Conservation (phyloP, 805 yeast genomes). For the Candida michaelii region DNA sequence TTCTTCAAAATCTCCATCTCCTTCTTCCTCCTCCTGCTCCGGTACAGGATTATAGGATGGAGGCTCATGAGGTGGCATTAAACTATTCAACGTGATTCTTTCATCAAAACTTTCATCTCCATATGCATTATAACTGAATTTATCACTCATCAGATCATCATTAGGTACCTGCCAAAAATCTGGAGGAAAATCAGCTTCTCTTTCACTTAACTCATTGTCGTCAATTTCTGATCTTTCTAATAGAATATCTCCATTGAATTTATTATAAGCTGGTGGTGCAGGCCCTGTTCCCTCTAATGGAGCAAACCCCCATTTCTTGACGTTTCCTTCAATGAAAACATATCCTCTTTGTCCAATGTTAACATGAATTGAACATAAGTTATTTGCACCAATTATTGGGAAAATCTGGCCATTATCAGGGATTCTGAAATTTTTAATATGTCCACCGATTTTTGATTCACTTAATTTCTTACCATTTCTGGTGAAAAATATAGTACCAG, state of each 20-base stretch:
- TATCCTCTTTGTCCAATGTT: constrained; percentile 88
- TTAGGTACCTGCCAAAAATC: constrained; percentile 48
- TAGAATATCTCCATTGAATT: constrained; percentile 73
- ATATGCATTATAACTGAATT: constrained; percentile 39
- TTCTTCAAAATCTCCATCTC: constrained; percentile 4
- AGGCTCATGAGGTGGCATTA: constrained; percentile 29
- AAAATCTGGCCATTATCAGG: constrained; percentile 50
- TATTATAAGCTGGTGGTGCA: constrained; percentile 92
- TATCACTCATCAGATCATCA: constrained; percentile 22
- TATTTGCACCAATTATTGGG: constrained; percentile 88
- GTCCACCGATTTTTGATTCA: constrained; percentile 82
- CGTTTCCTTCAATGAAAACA: constrained; percentile 89
- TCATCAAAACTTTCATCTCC: constrained; percentile 43
- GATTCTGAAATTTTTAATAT: constrained; percentile 66
- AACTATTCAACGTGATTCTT: constrained; percentile 41
- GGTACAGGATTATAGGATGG: constrained; percentile 31
- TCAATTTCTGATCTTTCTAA: constrained; percentile 63
- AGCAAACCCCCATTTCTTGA: constrained; percentile 95
- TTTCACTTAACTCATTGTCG: constrained; percentile 43
- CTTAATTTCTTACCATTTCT: constrained; percentile 87
- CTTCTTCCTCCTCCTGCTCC: constrained; percentile 11
- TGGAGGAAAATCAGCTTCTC: constrained; percentile 56
- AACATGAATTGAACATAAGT: constrained; percentile 79
- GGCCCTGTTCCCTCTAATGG: constrained; percentile 83
- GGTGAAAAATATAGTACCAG: constrained; percentile 90